Evolutionary conservation across 192 early-diverging fungal species (phyloP).

Genomic region (Paraglomus occultum): DNA sequence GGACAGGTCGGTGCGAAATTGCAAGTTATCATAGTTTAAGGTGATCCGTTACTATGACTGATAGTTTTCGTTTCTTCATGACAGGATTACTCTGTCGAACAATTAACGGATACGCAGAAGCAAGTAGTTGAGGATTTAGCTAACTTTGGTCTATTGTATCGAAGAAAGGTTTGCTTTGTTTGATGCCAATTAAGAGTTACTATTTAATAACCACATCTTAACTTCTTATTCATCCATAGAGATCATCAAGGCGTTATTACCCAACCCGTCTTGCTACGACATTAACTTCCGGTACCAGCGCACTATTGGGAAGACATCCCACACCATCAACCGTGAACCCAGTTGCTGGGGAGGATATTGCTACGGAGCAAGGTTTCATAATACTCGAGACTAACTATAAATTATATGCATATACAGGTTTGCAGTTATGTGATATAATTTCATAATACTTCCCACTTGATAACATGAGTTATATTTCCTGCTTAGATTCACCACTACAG

Average conservation of each 20-base stretch:
- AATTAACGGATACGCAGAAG: slow-evolving; percentile 78
- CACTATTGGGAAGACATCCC: slow-evolving; percentile 39
- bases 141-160: slow-evolving; percentile 88
- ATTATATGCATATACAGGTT: slow-evolving; percentile 92
- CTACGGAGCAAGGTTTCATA: slow-evolving; percentile 73
- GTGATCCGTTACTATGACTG: neutral
- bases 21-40: neutral
- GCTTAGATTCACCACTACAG: slow-evolving; percentile 79
- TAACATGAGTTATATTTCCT: neutral
- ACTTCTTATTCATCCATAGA: slow-evolving; percentile 32
- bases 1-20: slow-evolving; percentile 57
- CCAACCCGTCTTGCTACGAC: slow-evolving; percentile 90
- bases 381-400: slow-evolving; percentile 95
- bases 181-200: neutral
- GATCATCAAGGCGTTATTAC: slow-evolving; percentile 73
- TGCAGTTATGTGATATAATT: neutral
- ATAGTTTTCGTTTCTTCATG: neutral
- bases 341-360: slow-evolving; percentile 38
- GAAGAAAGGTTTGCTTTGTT: slow-evolving; percentile 60
- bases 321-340: slow-evolving; percentile 28
- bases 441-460: neutral
- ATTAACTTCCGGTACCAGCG: slow-evolving; percentile 74
- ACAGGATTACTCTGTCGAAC: slow-evolving; percentile 82
- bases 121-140: slow-evolving; percentile 85
- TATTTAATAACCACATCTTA: neutral